Evolutionary conservation across 371 early-diverging fungal genomes (phyloP).

Genomic region (Rhizomucor pusillus): DNA sequence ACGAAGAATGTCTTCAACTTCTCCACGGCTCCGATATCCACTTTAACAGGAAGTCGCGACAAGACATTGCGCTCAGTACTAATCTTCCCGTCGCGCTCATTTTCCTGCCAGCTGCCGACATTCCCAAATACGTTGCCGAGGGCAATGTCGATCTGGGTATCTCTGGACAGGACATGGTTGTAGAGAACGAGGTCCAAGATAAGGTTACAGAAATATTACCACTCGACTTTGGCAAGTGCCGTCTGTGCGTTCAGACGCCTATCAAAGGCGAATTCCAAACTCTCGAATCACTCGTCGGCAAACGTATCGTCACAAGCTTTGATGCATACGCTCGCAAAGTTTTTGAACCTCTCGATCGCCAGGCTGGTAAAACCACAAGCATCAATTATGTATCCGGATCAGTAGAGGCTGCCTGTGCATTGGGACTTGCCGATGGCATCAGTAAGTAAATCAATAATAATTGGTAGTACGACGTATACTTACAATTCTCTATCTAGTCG

Average conservation of each 20-base stretch:
- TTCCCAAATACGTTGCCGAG: conserved; percentile 91
- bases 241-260: conserved; percentile 83
- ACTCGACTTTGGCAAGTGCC: conserved; percentile 92
- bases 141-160: conserved; percentile 96
- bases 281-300: conserved; percentile 80
- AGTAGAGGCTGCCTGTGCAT: conserved; percentile 94
- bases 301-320: conserved; percentile 93
- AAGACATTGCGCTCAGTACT: conserved; percentile 93
- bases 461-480: not conserved
- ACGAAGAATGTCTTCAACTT: conserved; percentile 81
- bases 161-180: conserved; percentile 93
- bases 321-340: conserved; percentile 61
- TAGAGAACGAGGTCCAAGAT: conserved; percentile 70
- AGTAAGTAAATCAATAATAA: conserved; percentile 55
- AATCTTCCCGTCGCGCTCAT: conserved; percentile 92
- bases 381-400: conserved; percentile 89
- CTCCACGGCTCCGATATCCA: conserved; percentile 90
- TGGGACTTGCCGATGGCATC: conserved; percentile 96
- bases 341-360: conserved; percentile 70
- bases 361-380: conserved; percentile 56
- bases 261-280: conserved; percentile 43
- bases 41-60: conserved; percentile 88
- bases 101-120: conserved; percentile 93
- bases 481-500: conserved; percentile 29
- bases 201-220: conserved; percentile 71